Evolutionary conservation across 2,329 filamentous ascomycete species (phyloP).

Genomic region (Botrytis sinoallii): DNA sequence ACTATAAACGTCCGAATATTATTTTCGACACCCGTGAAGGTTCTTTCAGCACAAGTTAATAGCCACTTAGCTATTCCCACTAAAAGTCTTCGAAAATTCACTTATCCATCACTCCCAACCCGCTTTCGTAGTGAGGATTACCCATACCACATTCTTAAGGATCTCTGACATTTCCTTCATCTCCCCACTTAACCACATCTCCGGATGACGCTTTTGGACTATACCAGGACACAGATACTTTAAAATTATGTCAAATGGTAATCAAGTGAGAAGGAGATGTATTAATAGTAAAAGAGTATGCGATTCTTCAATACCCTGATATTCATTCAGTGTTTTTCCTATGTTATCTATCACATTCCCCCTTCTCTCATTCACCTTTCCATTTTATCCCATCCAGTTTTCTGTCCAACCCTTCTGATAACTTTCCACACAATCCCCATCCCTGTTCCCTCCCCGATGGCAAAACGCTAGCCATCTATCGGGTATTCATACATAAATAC

Average conservation of each 20-base stretch:
- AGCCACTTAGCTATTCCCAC: neutral
- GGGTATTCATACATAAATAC: conserved; percentile 5
- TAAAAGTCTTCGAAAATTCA: neutral
- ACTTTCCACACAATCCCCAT: neutral
- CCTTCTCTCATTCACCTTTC: neutral
- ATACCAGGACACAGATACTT: neutral
- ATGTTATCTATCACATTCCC: neutral
- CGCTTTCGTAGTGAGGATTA: neutral
- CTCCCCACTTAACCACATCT: neutral
- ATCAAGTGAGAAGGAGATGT: neutral
- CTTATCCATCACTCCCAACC: neutral
- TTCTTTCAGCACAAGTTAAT: neutral
- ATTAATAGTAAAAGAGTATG: neutral
- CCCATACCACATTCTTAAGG: neutral
- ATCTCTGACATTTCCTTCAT: neutral
- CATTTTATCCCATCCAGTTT: neutral
- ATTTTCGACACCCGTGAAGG: neutral
- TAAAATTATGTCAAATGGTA: neutral
- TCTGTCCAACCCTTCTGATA: neutral
- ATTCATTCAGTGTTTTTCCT: neutral
- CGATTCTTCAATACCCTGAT: neutral
- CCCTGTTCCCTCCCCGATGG: neutral
- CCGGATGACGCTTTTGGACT: neutral
- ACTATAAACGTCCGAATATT: neutral
- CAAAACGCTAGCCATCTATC: neutral